phyloP scores from a whole-genome alignment of 140 eudicot genomes.

The Eryngium alpinum region DNA sequence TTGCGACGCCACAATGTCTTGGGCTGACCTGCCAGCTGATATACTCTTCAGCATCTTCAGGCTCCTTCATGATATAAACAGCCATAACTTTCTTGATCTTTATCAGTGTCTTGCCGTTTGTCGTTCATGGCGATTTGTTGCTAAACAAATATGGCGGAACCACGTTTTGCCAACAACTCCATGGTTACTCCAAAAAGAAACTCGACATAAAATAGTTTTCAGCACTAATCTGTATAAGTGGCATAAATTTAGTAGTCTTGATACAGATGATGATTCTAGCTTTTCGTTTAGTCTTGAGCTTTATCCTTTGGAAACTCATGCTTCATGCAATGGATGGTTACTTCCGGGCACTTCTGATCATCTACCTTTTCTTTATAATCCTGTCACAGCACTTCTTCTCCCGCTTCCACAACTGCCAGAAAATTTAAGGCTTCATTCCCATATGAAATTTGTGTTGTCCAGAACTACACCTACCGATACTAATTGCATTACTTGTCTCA shows the following conservation, averaged over 20 bases:
- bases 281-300: too few relatives aligned
- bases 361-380: too few relatives aligned
- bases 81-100: too few relatives aligned
- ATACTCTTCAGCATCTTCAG: too few relatives aligned
- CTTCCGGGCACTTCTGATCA: too few relatives aligned
- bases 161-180: not conserved
- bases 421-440: not conserved
- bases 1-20: too few relatives aligned
- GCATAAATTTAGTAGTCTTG: not conserved
- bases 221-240: not conserved
- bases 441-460: not conserved
- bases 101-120: too few relatives aligned
- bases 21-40: too few relatives aligned
- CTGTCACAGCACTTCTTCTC: too few relatives aligned
- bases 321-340: not conserved
- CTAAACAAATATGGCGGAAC: not conserved
- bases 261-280: not conserved
- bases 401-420: not conserved
- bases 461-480: not conserved
- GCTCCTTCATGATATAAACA: too few relatives aligned
- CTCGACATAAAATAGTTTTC: not conserved
- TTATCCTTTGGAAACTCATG: not conserved
- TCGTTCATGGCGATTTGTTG: too few relatives aligned
- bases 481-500: not conserved
- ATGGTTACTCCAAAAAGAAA: too few relatives aligned